Evolutionary conservation across 495 filamentous ascomycete genomes (phyloP).

Genomic region (Neurospora sp.): DNA sequence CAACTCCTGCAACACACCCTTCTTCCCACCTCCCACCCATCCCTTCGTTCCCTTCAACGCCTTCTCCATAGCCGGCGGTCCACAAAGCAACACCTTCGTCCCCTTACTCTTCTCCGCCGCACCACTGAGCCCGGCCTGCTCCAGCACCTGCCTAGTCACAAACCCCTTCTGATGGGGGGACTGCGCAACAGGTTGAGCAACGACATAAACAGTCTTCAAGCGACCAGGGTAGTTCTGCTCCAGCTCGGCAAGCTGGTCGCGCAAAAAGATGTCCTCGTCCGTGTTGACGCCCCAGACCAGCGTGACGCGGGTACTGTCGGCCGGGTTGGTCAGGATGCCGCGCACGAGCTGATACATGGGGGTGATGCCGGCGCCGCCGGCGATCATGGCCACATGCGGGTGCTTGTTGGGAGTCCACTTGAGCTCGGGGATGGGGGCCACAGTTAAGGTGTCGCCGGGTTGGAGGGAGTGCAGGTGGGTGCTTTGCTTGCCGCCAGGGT

Average conservation of each 20-base stretch:
- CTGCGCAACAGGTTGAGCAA: slow-evolving; percentile 36
- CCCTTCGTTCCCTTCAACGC: slow-evolving; percentile 38
- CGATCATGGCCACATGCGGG: slow-evolving; percentile 46
- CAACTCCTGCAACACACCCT: slow-evolving; percentile 40
- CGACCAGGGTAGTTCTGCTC: slow-evolving; percentile 44
- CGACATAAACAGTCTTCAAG: slow-evolving; percentile 50
- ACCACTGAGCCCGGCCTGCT: slow-evolving; percentile 30
- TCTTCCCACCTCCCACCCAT: slow-evolving; percentile 6
- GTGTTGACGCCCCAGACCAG: slow-evolving; percentile 58
- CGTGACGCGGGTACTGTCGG: slow-evolving; percentile 51
- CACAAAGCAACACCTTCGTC: slow-evolving; percentile 56
- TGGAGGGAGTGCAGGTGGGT: slow-evolving; percentile 49
- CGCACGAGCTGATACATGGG: slow-evolving; percentile 52
- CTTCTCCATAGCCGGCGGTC: slow-evolving; percentile 52
- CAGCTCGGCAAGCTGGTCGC: slow-evolving; percentile 42
- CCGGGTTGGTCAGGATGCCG: slow-evolving; percentile 51
- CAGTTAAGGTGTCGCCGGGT: slow-evolving; percentile 48
- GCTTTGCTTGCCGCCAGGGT: slow-evolving; percentile 53
- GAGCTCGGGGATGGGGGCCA: slow-evolving; percentile 42
- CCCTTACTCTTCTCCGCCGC: slow-evolving; percentile 15
- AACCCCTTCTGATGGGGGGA: slow-evolving; percentile 42
- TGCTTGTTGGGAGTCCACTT: slow-evolving; percentile 47
- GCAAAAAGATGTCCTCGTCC: slow-evolving; percentile 50
- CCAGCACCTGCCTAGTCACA: slow-evolving; percentile 46
- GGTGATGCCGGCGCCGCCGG: slow-evolving; percentile 56